Conservation (phyloP, 106 monocot species). For the Acorus calamus region DNA sequence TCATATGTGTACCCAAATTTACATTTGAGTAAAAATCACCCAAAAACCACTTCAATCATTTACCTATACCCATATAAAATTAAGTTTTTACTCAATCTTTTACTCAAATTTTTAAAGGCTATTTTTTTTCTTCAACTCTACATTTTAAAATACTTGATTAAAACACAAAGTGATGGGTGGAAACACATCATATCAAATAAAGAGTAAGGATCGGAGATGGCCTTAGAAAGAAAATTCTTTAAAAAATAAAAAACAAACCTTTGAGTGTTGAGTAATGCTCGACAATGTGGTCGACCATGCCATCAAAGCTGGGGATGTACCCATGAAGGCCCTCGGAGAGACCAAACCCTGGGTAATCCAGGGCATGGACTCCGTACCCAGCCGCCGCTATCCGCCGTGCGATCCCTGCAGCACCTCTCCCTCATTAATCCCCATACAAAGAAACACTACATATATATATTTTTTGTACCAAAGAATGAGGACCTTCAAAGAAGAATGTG, state of each 20-base stretch:
- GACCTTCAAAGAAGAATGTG: slow-evolving; percentile 99
- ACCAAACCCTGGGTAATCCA: slow-evolving; percentile 96
- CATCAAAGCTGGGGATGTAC: slow-evolving; percentile 82
- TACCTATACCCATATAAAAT: too few relatives aligned
- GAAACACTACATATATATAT: background rate
- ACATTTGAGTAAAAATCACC: too few relatives aligned
- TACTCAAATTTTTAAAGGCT: too few relatives aligned
- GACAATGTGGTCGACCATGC: slow-evolving; percentile 79
- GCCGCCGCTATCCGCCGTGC: slow-evolving; percentile 78
- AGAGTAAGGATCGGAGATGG: too few relatives aligned
- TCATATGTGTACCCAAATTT: too few relatives aligned
- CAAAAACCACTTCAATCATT: too few relatives aligned
- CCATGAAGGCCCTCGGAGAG: slow-evolving; percentile 87
- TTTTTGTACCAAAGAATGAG: background rate
- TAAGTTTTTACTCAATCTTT: too few relatives aligned
- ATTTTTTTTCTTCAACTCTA: too few relatives aligned
- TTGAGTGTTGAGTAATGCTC: slow-evolving; percentile 64
- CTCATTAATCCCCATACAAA: background rate
- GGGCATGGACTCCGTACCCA: slow-evolving; percentile 81
- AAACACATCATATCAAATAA: too few relatives aligned
- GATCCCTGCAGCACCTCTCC: slow-evolving; percentile 34
- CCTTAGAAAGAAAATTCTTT: too few relatives aligned
- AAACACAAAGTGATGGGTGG: too few relatives aligned
- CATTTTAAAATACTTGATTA: too few relatives aligned
- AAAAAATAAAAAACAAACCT: slow-evolving; percentile 22